These are phyloP conservation scores for Kodamaea derodonti DNA, from an alignment of 1,139 yeast species.

Conservation along the genomic window DNA sequence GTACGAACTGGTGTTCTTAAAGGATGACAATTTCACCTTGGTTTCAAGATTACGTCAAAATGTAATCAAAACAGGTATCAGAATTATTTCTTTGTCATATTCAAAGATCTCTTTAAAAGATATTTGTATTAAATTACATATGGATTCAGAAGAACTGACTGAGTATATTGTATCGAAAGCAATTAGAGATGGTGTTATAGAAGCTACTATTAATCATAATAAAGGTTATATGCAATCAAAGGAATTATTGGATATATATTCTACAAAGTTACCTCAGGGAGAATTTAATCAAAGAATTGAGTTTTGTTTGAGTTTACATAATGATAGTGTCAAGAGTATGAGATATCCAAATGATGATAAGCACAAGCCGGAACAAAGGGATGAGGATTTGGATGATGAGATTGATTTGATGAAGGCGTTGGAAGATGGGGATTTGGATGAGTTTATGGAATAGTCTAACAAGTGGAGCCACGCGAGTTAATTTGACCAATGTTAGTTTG, in stretches of 20 bases:
- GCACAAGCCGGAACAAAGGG: constrained; percentile 21
- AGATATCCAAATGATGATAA: constrained; percentile 63
- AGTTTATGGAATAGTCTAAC: constrained; percentile 41
- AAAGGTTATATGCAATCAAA: constrained; percentile 89
- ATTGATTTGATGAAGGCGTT: constrained; percentile 45
- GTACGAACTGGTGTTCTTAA: constrained; percentile 59
- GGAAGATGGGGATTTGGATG: constrained; percentile 50
- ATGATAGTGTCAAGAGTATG: constrained; percentile 93
- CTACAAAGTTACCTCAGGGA: constrained; percentile 81
- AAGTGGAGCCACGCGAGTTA: no score
- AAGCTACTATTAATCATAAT: constrained; percentile 89
- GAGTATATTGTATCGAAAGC: constrained; percentile 97
- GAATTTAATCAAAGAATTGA: constrained; percentile 91
- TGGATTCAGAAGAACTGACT: constrained; percentile 93
- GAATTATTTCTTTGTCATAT: constrained; percentile 89
- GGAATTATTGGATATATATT: constrained; percentile 81
- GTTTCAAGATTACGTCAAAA: constrained; percentile 91
- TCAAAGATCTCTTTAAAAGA: constrained; percentile 89
- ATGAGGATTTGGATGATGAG: constrained; percentile 36
- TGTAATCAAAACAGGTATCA: constrained; percentile 95
- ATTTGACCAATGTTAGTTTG: no score
- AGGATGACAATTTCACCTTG: constrained; percentile 80
- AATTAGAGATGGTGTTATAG: constrained; percentile 95
- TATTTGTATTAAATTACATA: constrained; percentile 80
- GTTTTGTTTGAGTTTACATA: constrained; percentile 86